A percentile compares a stretch with the other conserved stretches of the same genome.
These are phyloP conservation scores for Yarrowia keelungensis DNA, from an alignment of 805 yeast species.

Conservation along the genomic window DNA sequence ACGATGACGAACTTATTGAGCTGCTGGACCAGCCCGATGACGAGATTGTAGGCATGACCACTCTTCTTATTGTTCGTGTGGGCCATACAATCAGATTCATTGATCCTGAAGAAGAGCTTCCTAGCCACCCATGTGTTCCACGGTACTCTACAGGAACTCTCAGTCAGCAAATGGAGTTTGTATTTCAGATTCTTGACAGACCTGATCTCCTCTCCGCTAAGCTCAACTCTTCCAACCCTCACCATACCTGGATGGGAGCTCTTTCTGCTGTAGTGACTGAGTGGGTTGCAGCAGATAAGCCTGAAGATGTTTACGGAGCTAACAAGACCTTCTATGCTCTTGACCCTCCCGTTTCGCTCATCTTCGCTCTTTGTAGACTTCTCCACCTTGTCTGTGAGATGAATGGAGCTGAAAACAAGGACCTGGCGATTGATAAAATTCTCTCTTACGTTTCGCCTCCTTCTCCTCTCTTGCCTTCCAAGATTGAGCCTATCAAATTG, in stretches of 20 bases:
- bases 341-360: slow-evolving; percentile 13
- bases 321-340: slow-evolving; percentile 11
- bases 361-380: slow-evolving; percentile 20
- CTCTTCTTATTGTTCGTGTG: slow-evolving; percentile 14
- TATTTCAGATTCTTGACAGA: slow-evolving; percentile 15
- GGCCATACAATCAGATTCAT: neutral
- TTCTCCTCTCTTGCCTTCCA: slow-evolving; percentile 10
- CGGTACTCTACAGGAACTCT: neutral
- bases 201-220: slow-evolving; percentile 5
- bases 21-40: slow-evolving; percentile 10
- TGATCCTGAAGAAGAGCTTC: slow-evolving; percentile 10
- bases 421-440: neutral
- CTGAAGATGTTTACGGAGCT: neutral
- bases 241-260: slow-evolving; percentile 36
- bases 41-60: slow-evolving; percentile 15
- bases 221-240: slow-evolving; percentile 1
- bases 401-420: slow-evolving; percentile 26
- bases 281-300: slow-evolving; percentile 10
- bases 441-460: slow-evolving; percentile 13
- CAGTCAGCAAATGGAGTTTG: slow-evolving; percentile 19
- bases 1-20: neutral
- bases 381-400: slow-evolving; percentile 18
- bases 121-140: slow-evolving; percentile 23
- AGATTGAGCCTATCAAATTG: slow-evolving; percentile 11
- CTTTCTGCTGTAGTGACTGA: slow-evolving; percentile 12